A percentile compares a stretch with the other conserved stretches of the same genome.
Conservation (phyloP, 352 stramenopile genomes). For the Phytophthora aleatoria region DNA sequence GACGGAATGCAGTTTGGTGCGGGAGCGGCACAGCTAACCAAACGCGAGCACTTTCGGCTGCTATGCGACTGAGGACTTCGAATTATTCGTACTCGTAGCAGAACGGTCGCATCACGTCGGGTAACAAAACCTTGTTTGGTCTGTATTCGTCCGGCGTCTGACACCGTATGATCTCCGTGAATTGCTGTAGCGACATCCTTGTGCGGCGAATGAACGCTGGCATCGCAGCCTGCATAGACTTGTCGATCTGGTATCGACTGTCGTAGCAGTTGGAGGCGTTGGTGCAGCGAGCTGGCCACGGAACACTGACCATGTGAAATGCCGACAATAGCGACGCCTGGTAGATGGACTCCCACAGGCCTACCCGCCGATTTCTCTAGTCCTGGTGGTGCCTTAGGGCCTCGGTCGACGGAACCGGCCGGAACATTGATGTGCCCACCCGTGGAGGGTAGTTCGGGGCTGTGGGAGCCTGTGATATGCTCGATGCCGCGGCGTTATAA, state of each 20-base stretch:
- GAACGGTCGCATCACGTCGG: neutral
- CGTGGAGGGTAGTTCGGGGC: neutral
- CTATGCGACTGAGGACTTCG: neutral
- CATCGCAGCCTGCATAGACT: neutral
- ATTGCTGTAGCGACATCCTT: neutral
- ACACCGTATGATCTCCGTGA: neutral
- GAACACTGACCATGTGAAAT: neutral
- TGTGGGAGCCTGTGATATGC: neutral
- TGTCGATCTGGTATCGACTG: neutral
- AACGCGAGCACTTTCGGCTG: neutral
- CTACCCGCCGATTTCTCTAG: neutral
- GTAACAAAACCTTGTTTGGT: neutral
- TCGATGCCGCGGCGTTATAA: too few relatives aligned
- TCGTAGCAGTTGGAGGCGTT: neutral
- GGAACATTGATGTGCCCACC: neutral
- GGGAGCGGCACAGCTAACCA: neutral
- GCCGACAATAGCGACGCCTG: neutral
- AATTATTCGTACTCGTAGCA: neutral
- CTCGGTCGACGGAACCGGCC: too few relatives aligned
- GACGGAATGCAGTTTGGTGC: neutral
- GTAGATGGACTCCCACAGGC: neutral
- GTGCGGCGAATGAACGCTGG: neutral
- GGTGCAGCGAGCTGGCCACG: neutral
- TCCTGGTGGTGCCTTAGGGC: neutral
- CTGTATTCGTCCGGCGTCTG: neutral